phyloP scores from a whole-genome alignment of 805 yeast species.

The Wickerhamomyces rabaulensis region DNA sequence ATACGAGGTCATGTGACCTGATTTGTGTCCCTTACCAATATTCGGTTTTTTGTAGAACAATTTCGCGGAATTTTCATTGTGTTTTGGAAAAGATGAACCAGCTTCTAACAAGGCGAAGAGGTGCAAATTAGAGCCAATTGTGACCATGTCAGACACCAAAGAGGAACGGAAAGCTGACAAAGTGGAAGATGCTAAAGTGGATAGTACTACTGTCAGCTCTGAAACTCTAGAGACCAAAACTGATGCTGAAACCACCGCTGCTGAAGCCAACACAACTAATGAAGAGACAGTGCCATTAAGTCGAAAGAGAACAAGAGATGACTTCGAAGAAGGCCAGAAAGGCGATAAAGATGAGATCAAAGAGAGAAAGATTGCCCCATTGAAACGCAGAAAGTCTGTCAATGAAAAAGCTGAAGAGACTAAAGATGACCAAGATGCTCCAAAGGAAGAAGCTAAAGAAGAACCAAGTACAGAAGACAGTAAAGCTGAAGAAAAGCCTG shows the following conservation, averaged over 20 bases:
- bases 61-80: neutral
- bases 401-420: conserved; percentile 6
- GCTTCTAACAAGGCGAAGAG: neutral
- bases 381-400: conserved; percentile 4
- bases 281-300: conserved; percentile 5
- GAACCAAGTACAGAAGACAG: neutral
- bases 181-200: neutral
- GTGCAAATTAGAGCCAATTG: neutral
- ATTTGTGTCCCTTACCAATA: neutral
- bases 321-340: conserved; percentile 8
- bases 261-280: neutral
- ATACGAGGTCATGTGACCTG: neutral
- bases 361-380: conserved; percentile 5
- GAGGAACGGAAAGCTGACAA: neutral
- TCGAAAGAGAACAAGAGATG: conserved; percentile 26
- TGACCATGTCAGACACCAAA: neutral
- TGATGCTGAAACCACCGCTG: neutral
- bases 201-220: neutral
- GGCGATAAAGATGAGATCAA: conserved; percentile 15
- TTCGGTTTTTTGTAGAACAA: neutral
- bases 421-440: neutral
- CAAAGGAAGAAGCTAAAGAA: neutral
- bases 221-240: neutral
- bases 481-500: neutral
- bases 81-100: neutral